These are phyloP conservation scores for Quercus phellos DNA, from an alignment of 331 rosid species.

Conservation along the genomic window DNA sequence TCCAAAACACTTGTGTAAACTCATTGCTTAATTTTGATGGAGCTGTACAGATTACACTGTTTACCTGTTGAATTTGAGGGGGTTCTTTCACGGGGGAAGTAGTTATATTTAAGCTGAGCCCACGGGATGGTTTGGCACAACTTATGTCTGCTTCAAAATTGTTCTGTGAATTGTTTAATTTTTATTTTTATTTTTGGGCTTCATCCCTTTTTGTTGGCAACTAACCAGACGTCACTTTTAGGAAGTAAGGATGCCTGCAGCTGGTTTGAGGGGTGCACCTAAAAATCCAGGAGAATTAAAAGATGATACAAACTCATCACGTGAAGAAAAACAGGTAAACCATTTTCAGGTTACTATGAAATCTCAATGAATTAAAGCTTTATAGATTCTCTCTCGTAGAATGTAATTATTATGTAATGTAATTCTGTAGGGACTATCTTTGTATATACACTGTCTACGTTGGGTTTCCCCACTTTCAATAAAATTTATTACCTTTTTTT, in stretches of 20 bases:
- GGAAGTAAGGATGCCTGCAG: slow-evolving; percentile 98
- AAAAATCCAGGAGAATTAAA: slow-evolving; percentile 74
- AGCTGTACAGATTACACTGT: not conserved
- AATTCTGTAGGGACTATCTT: no score
- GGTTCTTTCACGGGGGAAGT: not conserved
- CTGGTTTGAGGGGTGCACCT: slow-evolving; percentile 72
- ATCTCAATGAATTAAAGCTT: not conserved
- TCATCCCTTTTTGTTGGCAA: slow-evolving; percentile 3
- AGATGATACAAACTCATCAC: slow-evolving; percentile 73
- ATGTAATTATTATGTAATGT: no score
- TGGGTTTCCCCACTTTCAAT: no score
- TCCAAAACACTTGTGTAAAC: no score
- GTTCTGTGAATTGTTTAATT: not conserved
- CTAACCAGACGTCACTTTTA: slow-evolving; percentile 15
- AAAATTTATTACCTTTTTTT: no score
- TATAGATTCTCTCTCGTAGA: no score
- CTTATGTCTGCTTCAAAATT: not conserved
- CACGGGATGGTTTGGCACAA: not conserved
- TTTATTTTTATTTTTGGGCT: not conserved
- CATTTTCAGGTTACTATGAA: not conserved
- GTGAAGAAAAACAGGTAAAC: slow-evolving; percentile 79
- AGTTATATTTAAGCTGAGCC: not conserved
- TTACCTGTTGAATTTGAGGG: not conserved
- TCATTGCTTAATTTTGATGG: not conserved
- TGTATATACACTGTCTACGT: no score